A percentile compares a stretch with the other conserved stretches of the same genome.
These are phyloP conservation scores for Geranium brycei DNA, from an alignment of 345 rosid genomes.

Conservation along the genomic window DNA sequence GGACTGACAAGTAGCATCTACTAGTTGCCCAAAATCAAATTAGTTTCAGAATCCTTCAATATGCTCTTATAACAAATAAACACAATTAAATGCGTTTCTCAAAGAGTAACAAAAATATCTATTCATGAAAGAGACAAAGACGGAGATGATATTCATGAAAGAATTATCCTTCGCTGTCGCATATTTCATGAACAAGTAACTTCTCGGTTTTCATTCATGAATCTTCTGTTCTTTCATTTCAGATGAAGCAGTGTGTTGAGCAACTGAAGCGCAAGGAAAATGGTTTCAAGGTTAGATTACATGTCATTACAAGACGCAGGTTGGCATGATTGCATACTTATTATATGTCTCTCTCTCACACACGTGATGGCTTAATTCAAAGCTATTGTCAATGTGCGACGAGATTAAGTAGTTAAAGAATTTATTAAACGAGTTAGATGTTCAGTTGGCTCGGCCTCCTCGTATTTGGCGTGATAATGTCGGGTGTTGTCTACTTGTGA, in stretches of 20 bases:
- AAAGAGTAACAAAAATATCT: not conserved
- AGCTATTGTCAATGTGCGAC: too few species aligned
- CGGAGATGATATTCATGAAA: not conserved
- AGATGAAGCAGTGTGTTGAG: conserved; percentile 43
- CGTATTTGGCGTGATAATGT: too few species aligned
- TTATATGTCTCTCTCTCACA: not conserved
- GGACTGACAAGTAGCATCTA: too few species aligned
- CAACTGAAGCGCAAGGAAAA: conserved; percentile 32
- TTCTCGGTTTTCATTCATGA: conserved; percentile 7
- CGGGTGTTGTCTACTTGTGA: too few species aligned
- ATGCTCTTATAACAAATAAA: not conserved
- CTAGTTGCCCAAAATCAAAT: too few species aligned
- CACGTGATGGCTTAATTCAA: too few species aligned
- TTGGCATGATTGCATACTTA: not conserved
- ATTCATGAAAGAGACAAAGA: not conserved
- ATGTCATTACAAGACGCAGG: not conserved
- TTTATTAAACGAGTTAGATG: too few species aligned
- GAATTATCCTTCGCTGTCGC: not conserved
- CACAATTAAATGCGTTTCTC: not conserved
- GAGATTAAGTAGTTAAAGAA: too few species aligned
- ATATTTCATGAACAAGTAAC: not conserved
- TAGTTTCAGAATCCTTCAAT: not conserved
- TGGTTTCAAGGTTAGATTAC: conserved; percentile 35
- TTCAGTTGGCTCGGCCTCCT: too few species aligned
- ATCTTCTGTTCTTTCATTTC: conserved; percentile 18